These are phyloP conservation scores for Escallonia rubra DNA, from an alignment of 129 eudicot genomes.

Conservation along the genomic window DNA sequence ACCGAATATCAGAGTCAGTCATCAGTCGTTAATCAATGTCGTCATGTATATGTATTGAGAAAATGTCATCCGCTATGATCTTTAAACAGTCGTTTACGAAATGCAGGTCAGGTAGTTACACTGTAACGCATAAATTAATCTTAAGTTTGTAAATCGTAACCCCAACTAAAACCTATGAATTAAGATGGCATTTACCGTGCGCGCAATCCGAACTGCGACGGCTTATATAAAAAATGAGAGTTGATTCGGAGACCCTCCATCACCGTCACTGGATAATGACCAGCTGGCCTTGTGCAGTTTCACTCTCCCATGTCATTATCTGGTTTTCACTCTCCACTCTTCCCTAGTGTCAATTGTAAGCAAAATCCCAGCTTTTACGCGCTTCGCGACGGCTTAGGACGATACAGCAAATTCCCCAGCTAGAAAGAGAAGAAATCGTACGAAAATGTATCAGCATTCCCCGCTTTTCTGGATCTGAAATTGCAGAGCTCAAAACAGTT, in stretches of 20 bases:
- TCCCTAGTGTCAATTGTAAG: neutral
- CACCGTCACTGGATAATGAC: neutral
- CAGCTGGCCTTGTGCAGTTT: neutral
- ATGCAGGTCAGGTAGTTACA: too few species aligned
- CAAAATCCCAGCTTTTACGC: neutral
- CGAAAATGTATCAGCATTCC: slow-evolving; percentile 11
- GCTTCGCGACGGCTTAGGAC: neutral
- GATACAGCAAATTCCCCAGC: too few species aligned
- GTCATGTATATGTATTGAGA: too few species aligned
- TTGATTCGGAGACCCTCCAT: neutral
- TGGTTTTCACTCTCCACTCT: neutral
- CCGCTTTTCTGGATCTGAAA: slow-evolving; percentile 21
- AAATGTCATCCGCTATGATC: too few species aligned
- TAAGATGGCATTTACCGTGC: too few species aligned
- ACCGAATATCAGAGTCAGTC: too few species aligned
- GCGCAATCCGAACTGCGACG: neutral
- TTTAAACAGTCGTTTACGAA: too few species aligned
- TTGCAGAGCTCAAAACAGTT: neutral
- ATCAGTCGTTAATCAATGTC: too few species aligned
- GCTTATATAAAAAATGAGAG: neutral
- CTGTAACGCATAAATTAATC: too few species aligned
- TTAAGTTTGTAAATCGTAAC: too few species aligned
- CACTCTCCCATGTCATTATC: slow-evolving; percentile 3
- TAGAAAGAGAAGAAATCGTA: neutral
- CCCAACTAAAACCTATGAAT: too few species aligned